Base-by-base conservation (phyloP, 495 filamentous ascomycete species). In the Aspergillus affinis region DNA sequence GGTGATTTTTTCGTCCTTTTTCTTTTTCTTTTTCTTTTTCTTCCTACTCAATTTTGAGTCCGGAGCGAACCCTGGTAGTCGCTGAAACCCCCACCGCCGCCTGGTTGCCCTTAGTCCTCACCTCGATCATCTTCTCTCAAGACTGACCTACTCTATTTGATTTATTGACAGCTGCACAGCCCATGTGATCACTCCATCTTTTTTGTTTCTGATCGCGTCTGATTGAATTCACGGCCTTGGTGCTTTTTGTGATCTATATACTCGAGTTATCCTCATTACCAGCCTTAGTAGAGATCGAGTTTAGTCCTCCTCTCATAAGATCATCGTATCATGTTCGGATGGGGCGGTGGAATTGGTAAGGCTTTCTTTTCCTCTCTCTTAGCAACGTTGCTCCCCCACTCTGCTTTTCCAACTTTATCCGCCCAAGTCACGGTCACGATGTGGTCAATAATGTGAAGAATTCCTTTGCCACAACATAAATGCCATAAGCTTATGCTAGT, bases 301-400 rank as follows among this genome's bases (percentile, higher is more conserved):
- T 20, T 27, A 61, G 63, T 51, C 36, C 12, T 15, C 36, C 36
- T 41, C 36, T 41, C 13, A 41, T 59, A 69, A 61, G 60, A 56
- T n/a, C 48, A 48, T n/a, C 30, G 47, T 58, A 69, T 51, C 18
- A 76, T 77, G 74, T 77, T 77, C 57, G 74, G 74, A 60, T 77
- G 74, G 74, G 64, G 68, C 58, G 62, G 67, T 63, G 68, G 65
- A 46, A 61, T 75, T 59, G 68, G 74, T 76, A 68, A 70, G 72
- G 53, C 21, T 58, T 23, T 44, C 23, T 32, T 32, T 27, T 32
- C 51, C 41, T 53, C 27, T 51, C 32, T 20, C 45, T 45, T n/a
- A 45, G 27, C 20, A 36, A 26, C 18, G n/a, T 32, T 7, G 48
- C 50, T 17, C 32, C 56, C 18, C 47, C 19, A 56, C 45, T 9